Evolutionary conservation across 1,139 yeast genomes (phyloP).

Genomic region (Geotrichum histeridarum): DNA sequence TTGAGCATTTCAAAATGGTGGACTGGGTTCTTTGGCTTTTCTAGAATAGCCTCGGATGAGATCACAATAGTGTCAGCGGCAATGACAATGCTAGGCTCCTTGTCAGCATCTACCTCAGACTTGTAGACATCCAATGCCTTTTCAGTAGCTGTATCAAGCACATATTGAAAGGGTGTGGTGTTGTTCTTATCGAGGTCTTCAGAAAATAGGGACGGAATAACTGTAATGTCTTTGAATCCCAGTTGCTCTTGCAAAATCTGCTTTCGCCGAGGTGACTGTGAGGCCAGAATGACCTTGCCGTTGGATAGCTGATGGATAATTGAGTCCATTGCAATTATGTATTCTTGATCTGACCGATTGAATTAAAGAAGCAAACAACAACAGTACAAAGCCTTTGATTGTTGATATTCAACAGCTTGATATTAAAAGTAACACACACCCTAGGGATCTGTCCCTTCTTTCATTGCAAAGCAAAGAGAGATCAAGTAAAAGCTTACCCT

Average conservation of each 20-base stretch:
- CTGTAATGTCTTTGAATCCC: slow-evolving; percentile 49
- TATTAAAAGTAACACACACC: too few relatives aligned
- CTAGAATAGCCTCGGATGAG: slow-evolving; percentile 51
- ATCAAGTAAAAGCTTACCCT: too few relatives aligned
- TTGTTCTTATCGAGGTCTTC: slow-evolving; percentile 62
- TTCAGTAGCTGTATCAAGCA: slow-evolving; percentile 58
- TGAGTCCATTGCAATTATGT: slow-evolving; percentile 7
- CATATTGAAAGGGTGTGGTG: slow-evolving; percentile 57
- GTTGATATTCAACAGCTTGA: too few relatives aligned
- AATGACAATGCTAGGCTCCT: slow-evolving; percentile 45
- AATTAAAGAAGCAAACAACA: background rate
- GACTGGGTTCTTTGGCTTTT: slow-evolving; percentile 60
- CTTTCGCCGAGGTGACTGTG: slow-evolving; percentile 74
- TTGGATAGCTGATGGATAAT: slow-evolving; percentile 14
- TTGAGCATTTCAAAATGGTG: slow-evolving; percentile 50
- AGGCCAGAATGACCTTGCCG: slow-evolving; percentile 58
- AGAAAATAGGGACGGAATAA: slow-evolving; percentile 58
- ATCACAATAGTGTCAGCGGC: slow-evolving; percentile 89
- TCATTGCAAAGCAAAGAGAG: too few relatives aligned
- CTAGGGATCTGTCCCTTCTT: too few relatives aligned
- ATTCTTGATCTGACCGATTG: background rate
- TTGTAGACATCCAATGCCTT: slow-evolving; percentile 60
- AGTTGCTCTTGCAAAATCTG: slow-evolving; percentile 59
- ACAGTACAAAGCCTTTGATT: too few relatives aligned
- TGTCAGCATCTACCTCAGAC: slow-evolving; percentile 39